Evolutionary conservation across 1,284 basidiomycete genomes (phyloP).

Genomic region (Trametes pubescens): DNA sequence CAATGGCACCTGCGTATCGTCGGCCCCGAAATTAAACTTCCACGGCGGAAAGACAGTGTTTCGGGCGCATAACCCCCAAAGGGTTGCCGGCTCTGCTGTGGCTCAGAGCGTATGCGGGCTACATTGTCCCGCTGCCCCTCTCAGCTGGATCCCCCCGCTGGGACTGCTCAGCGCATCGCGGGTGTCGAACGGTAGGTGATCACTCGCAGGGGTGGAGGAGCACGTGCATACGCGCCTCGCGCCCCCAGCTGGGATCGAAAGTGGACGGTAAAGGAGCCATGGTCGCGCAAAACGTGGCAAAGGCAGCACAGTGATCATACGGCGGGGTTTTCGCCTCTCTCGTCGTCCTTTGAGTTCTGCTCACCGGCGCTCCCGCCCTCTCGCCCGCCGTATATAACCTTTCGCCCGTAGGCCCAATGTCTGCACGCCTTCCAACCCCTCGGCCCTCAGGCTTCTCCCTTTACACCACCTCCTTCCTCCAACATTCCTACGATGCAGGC

Average conservation of each 20-base stretch:
- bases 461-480: background rate
- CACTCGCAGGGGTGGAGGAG: background rate
- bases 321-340: conserved; percentile 10
- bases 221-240: conserved; percentile 15
- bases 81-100: conserved; percentile 1
- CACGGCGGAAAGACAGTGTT: conserved; percentile 2
- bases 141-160: background rate
- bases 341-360: conserved; percentile 28
- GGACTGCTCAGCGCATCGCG: background rate
- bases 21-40: background rate
- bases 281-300: conserved; percentile 10
- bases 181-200: conserved; percentile 9
- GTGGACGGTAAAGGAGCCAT: conserved; percentile 8
- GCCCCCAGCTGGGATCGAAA: background rate
- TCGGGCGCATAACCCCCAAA: conserved; percentile 1
- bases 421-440: conserved; percentile 21
- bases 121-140: conserved; percentile 12
- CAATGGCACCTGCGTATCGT: background rate
- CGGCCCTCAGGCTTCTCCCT: conserved; percentile 8
- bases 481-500: conserved; percentile 18
- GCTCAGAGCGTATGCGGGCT: conserved; percentile 12
- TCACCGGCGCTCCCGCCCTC: conserved; percentile 20
- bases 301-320: conserved; percentile 27
- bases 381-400: conserved; percentile 23
- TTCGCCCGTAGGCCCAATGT: conserved; percentile 6